Conservation (phyloP, 345 rosid species). For the Syzygium grande region DNA sequence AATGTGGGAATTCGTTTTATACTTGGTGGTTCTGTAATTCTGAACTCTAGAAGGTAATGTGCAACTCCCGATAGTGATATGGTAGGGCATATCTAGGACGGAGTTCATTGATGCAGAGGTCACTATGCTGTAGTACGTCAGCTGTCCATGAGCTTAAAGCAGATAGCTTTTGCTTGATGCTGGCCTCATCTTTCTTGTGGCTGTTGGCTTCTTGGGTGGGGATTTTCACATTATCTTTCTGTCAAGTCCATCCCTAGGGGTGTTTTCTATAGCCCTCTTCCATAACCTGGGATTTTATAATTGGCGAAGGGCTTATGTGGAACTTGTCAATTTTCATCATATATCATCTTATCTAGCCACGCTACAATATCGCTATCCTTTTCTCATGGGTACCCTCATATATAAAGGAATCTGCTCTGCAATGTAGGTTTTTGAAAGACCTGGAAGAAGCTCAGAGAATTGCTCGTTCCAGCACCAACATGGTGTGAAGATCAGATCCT, state of each 20-base stretch:
- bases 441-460: conserved; percentile 86
- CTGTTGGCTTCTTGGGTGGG: background rate
- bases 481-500: background rate
- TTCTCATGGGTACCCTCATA: background rate
- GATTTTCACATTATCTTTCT: background rate
- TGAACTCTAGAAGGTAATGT: conserved; percentile 81
- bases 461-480: conserved; percentile 46
- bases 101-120: background rate
- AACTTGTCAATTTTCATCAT: background rate
- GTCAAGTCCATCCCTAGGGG: background rate
- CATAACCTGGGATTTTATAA: background rate
- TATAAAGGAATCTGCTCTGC: background rate
- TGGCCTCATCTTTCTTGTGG: background rate
- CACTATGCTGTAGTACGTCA: background rate
- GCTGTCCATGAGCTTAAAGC: background rate
- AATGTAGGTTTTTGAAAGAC: conserved; percentile 75
- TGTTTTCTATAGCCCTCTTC: background rate
- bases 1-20: conserved; percentile 81
- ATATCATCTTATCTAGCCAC: background rate
- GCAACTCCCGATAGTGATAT: background rate
- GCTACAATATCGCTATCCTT: background rate
- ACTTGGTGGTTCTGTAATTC: conserved; percentile 80
- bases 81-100: background rate
- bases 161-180: background rate
- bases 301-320: background rate